Evolutionary conservation across 164 flowering plant species (phyloP).

Genomic region (Cinnamomum chago): DNA sequence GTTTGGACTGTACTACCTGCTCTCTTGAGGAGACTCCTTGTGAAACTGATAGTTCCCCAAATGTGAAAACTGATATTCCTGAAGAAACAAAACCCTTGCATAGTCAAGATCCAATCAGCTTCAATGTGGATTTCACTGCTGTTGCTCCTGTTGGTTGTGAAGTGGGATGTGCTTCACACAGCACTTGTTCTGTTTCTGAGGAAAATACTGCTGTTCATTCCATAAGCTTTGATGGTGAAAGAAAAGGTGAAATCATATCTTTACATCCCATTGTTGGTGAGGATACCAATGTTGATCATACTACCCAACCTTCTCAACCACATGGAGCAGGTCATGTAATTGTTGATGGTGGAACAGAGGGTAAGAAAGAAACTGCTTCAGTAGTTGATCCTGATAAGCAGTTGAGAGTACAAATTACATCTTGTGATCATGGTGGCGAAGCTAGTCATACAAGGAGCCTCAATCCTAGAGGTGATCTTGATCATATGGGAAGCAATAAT

Average conservation of each 20-base stretch:
- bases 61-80: neutral
- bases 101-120: slow-evolving; percentile 5
- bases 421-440: neutral
- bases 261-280: neutral
- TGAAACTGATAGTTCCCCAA: slow-evolving; percentile 5
- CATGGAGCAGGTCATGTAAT: neutral
- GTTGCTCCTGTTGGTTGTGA: slow-evolving; percentile 5
- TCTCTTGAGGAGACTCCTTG: slow-evolving; percentile 6
- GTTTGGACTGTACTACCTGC: neutral
- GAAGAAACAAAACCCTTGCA: slow-evolving; percentile 8
- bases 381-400: neutral
- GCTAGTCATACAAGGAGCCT: no score
- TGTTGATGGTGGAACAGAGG: neutral
- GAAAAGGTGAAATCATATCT: slow-evolving; percentile 6
- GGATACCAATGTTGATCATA: slow-evolving; percentile 2
- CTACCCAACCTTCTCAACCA: neutral
- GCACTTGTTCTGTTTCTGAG: slow-evolving; percentile 6
- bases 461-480: no score
- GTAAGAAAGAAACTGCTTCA: no score
- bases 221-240: neutral
- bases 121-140: slow-evolving; percentile 1
- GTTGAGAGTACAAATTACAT: neutral
- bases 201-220: slow-evolving; percentile 5
- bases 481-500: no score
- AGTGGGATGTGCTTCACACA: neutral